Conservation (phyloP, 73 alveolate genomes). For the Stentor roeselii region DNA sequence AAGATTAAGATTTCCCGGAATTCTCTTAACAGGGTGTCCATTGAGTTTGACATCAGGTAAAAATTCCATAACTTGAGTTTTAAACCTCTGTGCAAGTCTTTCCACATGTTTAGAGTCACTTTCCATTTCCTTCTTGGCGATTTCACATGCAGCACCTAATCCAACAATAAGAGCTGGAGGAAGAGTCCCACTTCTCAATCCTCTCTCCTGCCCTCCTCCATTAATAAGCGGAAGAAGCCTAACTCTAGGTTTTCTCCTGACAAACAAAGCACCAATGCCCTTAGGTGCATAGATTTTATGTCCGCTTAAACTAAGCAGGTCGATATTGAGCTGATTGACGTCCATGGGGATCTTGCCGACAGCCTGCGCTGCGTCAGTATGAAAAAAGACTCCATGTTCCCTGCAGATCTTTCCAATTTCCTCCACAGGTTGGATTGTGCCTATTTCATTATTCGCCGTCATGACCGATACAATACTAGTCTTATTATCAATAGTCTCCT, state of each 20-base stretch:
- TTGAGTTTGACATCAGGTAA: not conserved
- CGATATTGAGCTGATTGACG: slow-evolving; percentile 78
- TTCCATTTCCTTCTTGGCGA: slow-evolving; percentile 81
- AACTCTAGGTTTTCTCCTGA: slow-evolving; percentile 96
- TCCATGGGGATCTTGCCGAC: slow-evolving; percentile 87
- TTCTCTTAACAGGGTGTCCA: slow-evolving; percentile 28
- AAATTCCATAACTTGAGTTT: slow-evolving; percentile 26
- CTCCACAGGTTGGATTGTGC: slow-evolving; percentile 96
- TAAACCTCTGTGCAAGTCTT: slow-evolving; percentile 51
- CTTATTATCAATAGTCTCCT: slow-evolving; percentile 85
- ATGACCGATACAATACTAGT: slow-evolving; percentile 92
- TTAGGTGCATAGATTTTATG: slow-evolving; percentile 98
- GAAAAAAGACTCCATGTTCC: slow-evolving; percentile 83
- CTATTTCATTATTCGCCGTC: slow-evolving; percentile 99
- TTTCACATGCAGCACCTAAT: slow-evolving; percentile 88
- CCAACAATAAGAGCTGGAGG: slow-evolving; percentile 93
- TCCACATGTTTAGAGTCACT: slow-evolving; percentile 78
- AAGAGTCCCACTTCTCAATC: slow-evolving; percentile 96
- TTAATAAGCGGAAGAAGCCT: slow-evolving; percentile 80
- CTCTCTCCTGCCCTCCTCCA: slow-evolving; percentile 99
- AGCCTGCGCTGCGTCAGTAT: slow-evolving; percentile 97
- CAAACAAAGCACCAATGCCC: slow-evolving; percentile 95
- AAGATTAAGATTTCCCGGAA: slow-evolving; percentile 32
- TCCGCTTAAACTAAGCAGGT: slow-evolving; percentile 81
- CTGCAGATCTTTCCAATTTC: slow-evolving; percentile 95